Evolutionary conservation across 2,329 filamentous ascomycete species (phyloP), one percentile per base, ranked within the genome.

Genomic region (Colletotrichum sp.): DNA sequence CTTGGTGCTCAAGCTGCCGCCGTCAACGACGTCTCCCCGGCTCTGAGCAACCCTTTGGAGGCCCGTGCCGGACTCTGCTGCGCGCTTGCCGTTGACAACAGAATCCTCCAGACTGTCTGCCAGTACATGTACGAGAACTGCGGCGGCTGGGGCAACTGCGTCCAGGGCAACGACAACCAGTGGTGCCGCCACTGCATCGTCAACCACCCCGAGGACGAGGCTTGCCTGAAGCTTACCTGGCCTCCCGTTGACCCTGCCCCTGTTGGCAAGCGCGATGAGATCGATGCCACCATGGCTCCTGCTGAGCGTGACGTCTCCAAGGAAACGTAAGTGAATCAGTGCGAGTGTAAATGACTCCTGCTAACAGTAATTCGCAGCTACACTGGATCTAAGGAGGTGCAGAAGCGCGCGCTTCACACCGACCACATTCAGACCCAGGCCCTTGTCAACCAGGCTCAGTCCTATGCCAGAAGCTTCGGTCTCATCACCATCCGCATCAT

Each of bases 281-380:
- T 10, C n/a, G 43, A 48, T 3, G 43, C 43, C 43, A 48, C 43
- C 43, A 13, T 48, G 43, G n/a, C 43, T 1, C 43, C 43, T 21
- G 43, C 43, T 48, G n/a, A 48, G 43, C 43, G 43, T 48, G 43
- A 48, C 10, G 43, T 48, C 43, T 48, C 43, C 43, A 48, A 48
- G 43, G 43, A 48, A 48, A 48, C 43, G 43, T 48, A 21, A 48
- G 43, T 48, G 10, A 48, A 48, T 0, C 10, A 5, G n/a, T 48
- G 43, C 43, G 10, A 0, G 1, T 48, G n/a, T 1, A 1, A 21
- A 0, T 4, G 43, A 48, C n/a, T 0, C 43, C 43, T 21, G 18
- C n/a, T 48, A 21, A 48, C n/a, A 26, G 26, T 26, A 26, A 48
- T 48, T 21, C 10, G n/a, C n/a, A 48, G 43, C n/a, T 48, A 48